These are phyloP conservation scores for Globisporangium mamillatum DNA, from an alignment of 352 stramenopile species.

Conservation along the genomic window DNA sequence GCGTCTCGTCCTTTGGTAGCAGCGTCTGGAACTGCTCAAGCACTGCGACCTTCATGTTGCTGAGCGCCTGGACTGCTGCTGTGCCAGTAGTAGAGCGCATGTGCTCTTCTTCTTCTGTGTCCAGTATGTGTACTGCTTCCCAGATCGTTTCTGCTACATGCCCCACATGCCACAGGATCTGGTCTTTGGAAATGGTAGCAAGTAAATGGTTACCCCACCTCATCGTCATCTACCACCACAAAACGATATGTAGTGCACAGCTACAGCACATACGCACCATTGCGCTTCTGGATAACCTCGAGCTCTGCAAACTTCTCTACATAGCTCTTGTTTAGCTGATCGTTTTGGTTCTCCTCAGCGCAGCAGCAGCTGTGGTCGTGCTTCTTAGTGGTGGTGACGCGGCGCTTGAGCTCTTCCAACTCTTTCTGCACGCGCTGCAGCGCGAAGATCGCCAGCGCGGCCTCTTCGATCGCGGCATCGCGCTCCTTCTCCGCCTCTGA, in stretches of 20 bases:
- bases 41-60: constrained; percentile 16
- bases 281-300: neutral
- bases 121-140: constrained; percentile 4
- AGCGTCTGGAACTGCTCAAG: constrained; percentile 23
- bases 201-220: neutral
- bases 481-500: constrained; percentile 23
- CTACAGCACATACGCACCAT: neutral
- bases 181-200: constrained; percentile 9
- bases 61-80: neutral
- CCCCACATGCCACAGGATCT: constrained; percentile 24
- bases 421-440: constrained; percentile 6
- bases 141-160: constrained; percentile 24
- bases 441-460: constrained; percentile 20
- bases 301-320: neutral
- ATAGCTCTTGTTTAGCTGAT: neutral
- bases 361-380: neutral
- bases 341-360: neutral
- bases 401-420: constrained; percentile 5
- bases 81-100: neutral
- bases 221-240: neutral
- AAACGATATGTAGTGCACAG: neutral
- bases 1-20: constrained; percentile 15
- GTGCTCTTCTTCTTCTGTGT: neutral
- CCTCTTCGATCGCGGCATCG: constrained; percentile 33
- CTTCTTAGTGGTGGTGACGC: neutral